Evolutionary conservation across 75 land plant species (phyloP), one percentile per base, ranked within the genome.

Genomic region (Sequoiadendron giganteum): DNA sequence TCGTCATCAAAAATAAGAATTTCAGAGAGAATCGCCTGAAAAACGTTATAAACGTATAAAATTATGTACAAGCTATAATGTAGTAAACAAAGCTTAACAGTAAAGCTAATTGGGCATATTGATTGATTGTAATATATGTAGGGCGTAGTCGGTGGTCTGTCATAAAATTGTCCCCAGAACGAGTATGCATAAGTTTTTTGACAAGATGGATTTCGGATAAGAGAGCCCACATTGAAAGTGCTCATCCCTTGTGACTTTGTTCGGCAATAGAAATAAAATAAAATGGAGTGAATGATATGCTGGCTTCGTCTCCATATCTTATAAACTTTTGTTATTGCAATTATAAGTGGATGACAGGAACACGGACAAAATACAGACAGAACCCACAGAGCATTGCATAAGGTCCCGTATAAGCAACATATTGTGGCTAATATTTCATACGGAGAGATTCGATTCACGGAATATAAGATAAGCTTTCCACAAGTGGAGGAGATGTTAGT

Each of bases 151-250:
- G 3, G 4, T 0, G 7, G 8, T 25, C 6, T 5, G 70, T 21
- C 70, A 65, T 65, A 5, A 65, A 65, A 65, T 25, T 65, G 28
- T 65, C n/a, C n/a, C 28, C 6, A 48, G 49, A 48, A 48, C 49
- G 48, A 5, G 6, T 47, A 47, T 0, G 48, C 48, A 47, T 47
- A 21, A 7, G 28, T 21, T 65, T 25, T 65, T 73, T 32, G 77
- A 73, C 77, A 73, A 73, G 77, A 73, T 73, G 77, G 38, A 34
- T 73, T 10, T 30, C 34, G 38, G 77, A 73, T 73, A 13, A 13
- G 30, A 81, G 49, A 19, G 30, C 49, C 84, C 84, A 81, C 84
- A n/a, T 28, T 43, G 30, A 45, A 43, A 81, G 84, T 81, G 84
- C 84, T 43, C 3, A 25, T 81, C 45, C 16, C 8, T 7, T 81